Evolutionary conservation across 2,329 filamentous ascomycete species (phyloP).

Genomic region (Fusarium napiforme): DNA sequence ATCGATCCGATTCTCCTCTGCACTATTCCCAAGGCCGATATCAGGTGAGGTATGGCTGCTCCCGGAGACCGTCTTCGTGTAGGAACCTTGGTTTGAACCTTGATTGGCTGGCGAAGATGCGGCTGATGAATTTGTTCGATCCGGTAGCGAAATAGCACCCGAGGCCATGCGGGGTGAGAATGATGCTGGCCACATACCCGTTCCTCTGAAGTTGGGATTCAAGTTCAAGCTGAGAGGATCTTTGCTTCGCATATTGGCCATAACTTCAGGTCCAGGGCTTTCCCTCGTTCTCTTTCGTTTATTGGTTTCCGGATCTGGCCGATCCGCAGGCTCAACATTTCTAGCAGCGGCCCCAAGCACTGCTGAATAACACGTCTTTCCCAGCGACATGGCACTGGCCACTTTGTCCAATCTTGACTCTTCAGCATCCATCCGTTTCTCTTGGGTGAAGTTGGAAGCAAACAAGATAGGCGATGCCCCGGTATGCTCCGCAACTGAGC

Average conservation of each 20-base stretch:
- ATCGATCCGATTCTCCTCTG: conserved; percentile 51
- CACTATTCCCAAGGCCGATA: conserved; percentile 50
- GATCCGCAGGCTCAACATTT: conserved; percentile 41
- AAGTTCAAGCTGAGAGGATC: conserved; percentile 3
- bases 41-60: conserved; percentile 49
- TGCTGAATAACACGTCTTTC: conserved; percentile 46
- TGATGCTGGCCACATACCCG: conserved; percentile 12
- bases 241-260: neutral
- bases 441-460: neutral
- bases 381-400: conserved; percentile 5
- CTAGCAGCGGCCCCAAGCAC: conserved; percentile 49
- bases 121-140: conserved; percentile 49
- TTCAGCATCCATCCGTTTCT: conserved; percentile 8
- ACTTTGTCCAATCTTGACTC: conserved; percentile 15
- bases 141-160: conserved; percentile 42
- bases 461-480: conserved; percentile 53
- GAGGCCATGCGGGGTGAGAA: conserved; percentile 17
- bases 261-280: conserved; percentile 39
- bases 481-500: conserved; percentile 55
- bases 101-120: conserved; percentile 47
- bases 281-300: conserved; percentile 50
- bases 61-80: conserved; percentile 38
- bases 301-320: conserved; percentile 32
- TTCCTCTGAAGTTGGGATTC: conserved; percentile 1
- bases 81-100: conserved; percentile 33